Conservation (phyloP, 1,139 yeast species). For the Zygosaccharomyces sapae region DNA sequence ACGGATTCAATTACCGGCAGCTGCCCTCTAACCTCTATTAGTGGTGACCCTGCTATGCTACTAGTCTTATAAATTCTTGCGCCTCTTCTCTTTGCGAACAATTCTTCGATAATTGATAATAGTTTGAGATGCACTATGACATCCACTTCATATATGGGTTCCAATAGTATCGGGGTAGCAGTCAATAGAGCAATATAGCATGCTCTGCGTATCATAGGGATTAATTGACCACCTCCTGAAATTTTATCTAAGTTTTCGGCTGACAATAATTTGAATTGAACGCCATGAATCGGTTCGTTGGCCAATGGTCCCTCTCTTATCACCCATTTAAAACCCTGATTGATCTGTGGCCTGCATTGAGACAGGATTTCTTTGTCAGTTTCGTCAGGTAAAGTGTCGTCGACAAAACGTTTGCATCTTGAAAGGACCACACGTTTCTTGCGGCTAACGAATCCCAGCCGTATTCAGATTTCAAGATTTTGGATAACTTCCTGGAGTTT, state of each 20-base stretch:
- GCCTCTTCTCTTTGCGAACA: constrained; percentile 63
- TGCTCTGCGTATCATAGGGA: constrained; percentile 80
- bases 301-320: constrained; percentile 85
- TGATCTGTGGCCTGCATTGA: constrained; percentile 48
- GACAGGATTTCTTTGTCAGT: constrained; percentile 54
- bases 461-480: constrained; percentile 52
- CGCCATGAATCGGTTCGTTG: constrained; percentile 72
- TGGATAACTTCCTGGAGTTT: constrained; percentile 46
- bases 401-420: constrained; percentile 59
- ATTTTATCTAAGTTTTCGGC: constrained; percentile 45
- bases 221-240: constrained; percentile 63
- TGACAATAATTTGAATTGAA: constrained; percentile 69
- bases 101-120: constrained; percentile 45
- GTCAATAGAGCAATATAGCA: constrained; percentile 77
- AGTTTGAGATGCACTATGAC: constrained; percentile 53
- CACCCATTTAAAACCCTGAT: constrained; percentile 82
- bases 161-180: constrained; percentile 75
- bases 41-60: constrained; percentile 72
- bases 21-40: constrained; percentile 56
- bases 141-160: constrained; percentile 70
- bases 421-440: constrained; percentile 73
- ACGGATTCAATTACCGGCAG: constrained; percentile 87
- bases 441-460: constrained; percentile 85
- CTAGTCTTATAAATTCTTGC: constrained; percentile 47
- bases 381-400: constrained; percentile 74